Evolutionary conservation across 148 eudicot genomes (phyloP), one percentile per base, ranked within the genome.

Genomic region (Rhododendron vialii): DNA sequence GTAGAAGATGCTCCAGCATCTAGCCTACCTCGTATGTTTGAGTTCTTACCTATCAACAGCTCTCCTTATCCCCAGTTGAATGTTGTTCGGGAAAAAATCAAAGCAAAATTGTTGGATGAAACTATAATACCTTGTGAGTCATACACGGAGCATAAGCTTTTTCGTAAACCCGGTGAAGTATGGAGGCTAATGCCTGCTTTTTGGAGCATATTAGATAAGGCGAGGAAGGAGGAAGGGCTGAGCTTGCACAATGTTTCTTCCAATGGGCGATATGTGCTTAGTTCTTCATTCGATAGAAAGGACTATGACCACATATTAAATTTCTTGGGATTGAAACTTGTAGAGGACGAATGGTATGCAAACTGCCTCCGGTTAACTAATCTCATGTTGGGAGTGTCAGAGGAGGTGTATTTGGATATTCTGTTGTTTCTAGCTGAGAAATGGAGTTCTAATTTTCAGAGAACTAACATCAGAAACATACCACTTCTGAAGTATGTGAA

Each of bases 81-180:
- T 83, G 86, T 10, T 59, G 84, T 95, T 7, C 88, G 94, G 77
- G 90, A 92, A 9, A 51, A 79, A 0, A 93, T 95, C 73, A 88
- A 51, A 78, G 51, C 1, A 30, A 90, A 85, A 59, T 86, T 95
- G 61, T 76, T 85, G 76, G 74, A 85, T 30, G 92, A 92, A 86
- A 87, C 45, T 80, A 91, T 93, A 43, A 82, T 93, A 51, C 89
- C 91, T 3, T 89, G 93, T 6, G 94, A 93, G 82, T 91, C 94
- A 26, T 86, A 85, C 63, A 80, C 89, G 5, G 77, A 85, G 41
- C 91, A 91, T 71, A 90, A 84, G 84, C 81, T 92, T 69, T 95
- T 95, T 51, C 86, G 88, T 51, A 93, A 90, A 85, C 96, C 98
- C 2, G 26, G 78, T 84, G 95, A 94, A 82, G 94, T 93, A 33